phyloP scores from a whole-genome alignment of 176 grass and related monocot genomes.

The Avena eriantha region DNA sequence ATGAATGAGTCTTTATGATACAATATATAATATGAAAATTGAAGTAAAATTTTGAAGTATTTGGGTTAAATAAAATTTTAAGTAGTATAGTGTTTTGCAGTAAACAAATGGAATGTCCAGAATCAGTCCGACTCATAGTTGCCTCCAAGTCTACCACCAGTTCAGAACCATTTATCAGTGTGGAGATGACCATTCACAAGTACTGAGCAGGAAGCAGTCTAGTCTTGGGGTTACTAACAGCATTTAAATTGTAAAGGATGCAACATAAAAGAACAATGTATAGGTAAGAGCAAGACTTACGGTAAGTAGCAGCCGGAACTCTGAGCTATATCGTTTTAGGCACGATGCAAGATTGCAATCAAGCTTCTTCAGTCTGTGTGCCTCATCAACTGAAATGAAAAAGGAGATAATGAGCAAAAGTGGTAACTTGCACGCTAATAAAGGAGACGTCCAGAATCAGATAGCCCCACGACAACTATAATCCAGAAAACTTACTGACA shows the following conservation, averaged over 20 bases:
- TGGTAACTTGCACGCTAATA: conserved; percentile 30
- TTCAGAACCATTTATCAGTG: background rate
- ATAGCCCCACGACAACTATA: background rate
- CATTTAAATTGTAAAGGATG: background rate
- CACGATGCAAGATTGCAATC: conserved; percentile 66
- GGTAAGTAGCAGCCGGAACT: conserved; percentile 73
- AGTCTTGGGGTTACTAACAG: background rate
- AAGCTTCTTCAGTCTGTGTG: conserved; percentile 78
- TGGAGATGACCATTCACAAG: background rate
- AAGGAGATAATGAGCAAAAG: background rate
- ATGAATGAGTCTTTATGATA: background rate
- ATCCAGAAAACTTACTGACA: conserved; percentile 55
- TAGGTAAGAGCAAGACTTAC: conserved; percentile 44
- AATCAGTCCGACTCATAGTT: background rate
- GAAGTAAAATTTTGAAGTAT: background rate
- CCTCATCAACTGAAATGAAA: conserved; percentile 72
- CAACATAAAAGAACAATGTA: background rate
- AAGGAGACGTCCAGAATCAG: background rate
- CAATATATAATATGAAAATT: background rate
- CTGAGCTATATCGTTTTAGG: conserved; percentile 61
- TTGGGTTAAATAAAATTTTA: background rate
- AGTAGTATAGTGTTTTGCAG: background rate
- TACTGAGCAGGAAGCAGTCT: background rate
- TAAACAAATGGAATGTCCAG: background rate
- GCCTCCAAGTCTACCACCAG: background rate